Evolutionary conservation across 129 eudicot genomes (phyloP), one percentile per base, ranked within the genome.

Genomic region (Artemisia tridentata): DNA sequence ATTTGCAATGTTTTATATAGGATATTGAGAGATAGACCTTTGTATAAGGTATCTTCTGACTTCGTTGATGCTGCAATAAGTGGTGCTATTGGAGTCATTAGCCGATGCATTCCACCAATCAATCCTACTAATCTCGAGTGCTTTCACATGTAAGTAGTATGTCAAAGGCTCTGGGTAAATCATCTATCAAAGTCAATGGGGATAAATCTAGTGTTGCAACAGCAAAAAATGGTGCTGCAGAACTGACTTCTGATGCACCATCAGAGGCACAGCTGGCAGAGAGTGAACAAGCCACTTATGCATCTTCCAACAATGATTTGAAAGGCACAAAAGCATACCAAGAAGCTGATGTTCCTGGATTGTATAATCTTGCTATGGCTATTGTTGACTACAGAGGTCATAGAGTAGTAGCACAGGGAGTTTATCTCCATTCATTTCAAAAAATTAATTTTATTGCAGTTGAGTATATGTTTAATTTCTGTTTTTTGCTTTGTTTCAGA

Each of bases 41-140:
- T 92, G 8, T 91, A 84, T 76, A 88, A 86, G 77, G 96, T 93
- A 49, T 87, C 95, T 67, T 89, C 98, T 63, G 98, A 93, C 66
- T 93, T 93, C 69, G 98, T 93, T 76, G 98, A 95, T 80, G 99
- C 99, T 29, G 99, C 99, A 61, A 90, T 84, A 69, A 90, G 84
- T 78, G 99, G 99, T 78, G 99, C 99, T 59, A 81, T 90, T 82
- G 99, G 97, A 65, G 99, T 95, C 75, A 95, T 95, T 60, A 95
- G 85, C 75, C 84, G 99, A 81, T 95, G 99, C 77, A 95, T 95
- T 59, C 97, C 99, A 50, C 97, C 99, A 43, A 95, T 95, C 50
- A 95, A 95, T 81, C 99, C 99, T 48, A 95, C 99, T 21, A 97
- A 95, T 83, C 99, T 96, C 9, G 99, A 95, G 78, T 95, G 99